These are phyloP conservation scores for Platanthera zijinensis DNA, from an alignment of 106 monocot species.

Conservation along the genomic window DNA sequence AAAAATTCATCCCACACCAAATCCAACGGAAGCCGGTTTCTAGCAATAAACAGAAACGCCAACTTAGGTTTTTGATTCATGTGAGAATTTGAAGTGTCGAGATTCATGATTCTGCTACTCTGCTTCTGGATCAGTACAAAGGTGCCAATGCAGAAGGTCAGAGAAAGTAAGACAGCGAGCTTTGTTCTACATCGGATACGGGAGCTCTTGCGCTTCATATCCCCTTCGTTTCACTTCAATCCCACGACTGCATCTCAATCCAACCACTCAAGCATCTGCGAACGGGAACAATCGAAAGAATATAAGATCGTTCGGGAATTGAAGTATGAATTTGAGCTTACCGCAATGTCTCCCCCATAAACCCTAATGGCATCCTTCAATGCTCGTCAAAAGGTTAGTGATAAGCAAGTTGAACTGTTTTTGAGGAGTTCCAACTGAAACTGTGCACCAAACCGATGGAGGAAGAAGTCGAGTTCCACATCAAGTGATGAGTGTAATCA, in stretches of 20 bases:
- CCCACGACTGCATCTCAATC: background rate
- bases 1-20: conserved; percentile 86
- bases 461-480: background rate
- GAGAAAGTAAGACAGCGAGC: conserved; percentile 21
- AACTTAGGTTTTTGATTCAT: conserved; percentile 37
- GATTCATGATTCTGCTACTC: conserved; percentile 9
- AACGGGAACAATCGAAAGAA: background rate
- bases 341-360: background rate
- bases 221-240: conserved; percentile 4
- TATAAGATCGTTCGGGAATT: background rate
- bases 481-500: background rate
- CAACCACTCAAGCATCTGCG: background rate
- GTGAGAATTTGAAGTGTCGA: conserved; percentile 1
- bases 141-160: conserved; percentile 37
- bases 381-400: background rate
- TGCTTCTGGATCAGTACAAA: conserved; percentile 30
- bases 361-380: background rate
- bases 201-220: conserved; percentile 60
- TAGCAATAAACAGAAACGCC: conserved; percentile 86
- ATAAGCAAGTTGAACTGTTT: background rate
- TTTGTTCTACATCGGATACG: conserved; percentile 22
- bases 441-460: background rate
- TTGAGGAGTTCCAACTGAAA: background rate
- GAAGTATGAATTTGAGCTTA: background rate
- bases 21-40: conserved; percentile 83